Conservation (phyloP, 2,329 filamentous ascomycete species). For the Sclerotiophoma versabilis region DNA sequence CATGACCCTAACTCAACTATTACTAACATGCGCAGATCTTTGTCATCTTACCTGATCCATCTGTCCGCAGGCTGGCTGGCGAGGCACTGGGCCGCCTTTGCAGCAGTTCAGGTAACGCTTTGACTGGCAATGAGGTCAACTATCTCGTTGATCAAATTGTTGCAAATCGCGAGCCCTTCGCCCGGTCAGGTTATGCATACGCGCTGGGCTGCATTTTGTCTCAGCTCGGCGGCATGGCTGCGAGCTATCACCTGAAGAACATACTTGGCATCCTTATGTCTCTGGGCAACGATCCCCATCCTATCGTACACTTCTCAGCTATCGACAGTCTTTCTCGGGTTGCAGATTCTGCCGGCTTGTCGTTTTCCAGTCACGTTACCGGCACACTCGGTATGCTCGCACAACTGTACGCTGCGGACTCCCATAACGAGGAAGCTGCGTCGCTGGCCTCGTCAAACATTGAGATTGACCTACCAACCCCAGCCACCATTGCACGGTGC, state of each 20-base stretch:
- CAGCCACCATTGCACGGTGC: conserved; percentile 82
- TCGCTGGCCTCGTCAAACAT: conserved; percentile 87
- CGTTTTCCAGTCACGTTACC: conserved; percentile 88
- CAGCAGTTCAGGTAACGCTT: conserved; percentile 81
- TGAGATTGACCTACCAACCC: conserved; percentile 82
- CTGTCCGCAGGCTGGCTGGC: conserved; percentile 84
- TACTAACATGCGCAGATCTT: conserved; percentile 61
- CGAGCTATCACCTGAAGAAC: conserved; percentile 93
- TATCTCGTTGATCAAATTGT: conserved; percentile 94
- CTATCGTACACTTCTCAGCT: conserved; percentile 95
- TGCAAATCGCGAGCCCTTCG: conserved; percentile 88
- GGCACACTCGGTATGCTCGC: conserved; percentile 92
- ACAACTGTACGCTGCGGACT: conserved; percentile 89
- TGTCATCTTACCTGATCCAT: conserved; percentile 82
- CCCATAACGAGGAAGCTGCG: conserved; percentile 83
- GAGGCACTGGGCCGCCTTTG: conserved; percentile 87
- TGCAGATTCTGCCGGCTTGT: conserved; percentile 89
- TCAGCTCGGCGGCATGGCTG: conserved; percentile 96
- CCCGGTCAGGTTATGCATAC: conserved; percentile 91
- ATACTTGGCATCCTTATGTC: conserved; percentile 99
- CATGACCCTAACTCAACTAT: not conserved
- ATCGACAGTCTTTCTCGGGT: conserved; percentile 86
- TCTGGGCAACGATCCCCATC: conserved; percentile 92
- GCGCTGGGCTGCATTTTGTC: conserved; percentile 92
- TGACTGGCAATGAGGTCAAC: conserved; percentile 90